Evolutionary conservation across 2,329 filamentous ascomycete species (phyloP), one percentile per base, ranked within the genome.

Genomic region (Pezicula neosporulosa): DNA sequence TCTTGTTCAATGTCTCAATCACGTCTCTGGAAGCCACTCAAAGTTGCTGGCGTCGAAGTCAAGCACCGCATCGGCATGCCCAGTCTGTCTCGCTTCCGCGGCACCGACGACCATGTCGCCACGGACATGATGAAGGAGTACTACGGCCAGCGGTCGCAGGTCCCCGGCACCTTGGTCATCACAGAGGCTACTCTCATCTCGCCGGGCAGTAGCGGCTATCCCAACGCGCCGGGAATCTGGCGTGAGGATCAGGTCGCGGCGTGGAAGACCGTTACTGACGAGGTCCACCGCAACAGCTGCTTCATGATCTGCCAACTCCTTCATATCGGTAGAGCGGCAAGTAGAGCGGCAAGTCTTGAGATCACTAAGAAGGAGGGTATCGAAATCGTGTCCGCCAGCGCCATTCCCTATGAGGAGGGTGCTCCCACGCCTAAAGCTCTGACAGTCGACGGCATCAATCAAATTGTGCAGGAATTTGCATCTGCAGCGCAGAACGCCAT

Each of bases 261-360:
- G 0, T 89, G 85, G 85, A 80, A 75, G 55, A 67, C 73, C 13
- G 69, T 88, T 42, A 83, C 79, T 2, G 76, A 81, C 28, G 79
- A 77, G 1, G 82, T 88, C 1, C 85, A 89, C 63, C 70, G 70
- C 21, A 84, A 83, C 58, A 79, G 78, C 4, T 77, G 73, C 28
- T 80, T 73, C 62, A 81, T 87, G 45, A 86, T 74, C 66, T 64
- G 75, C 1, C 86, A 89, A 62, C 70, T 89, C 0, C 86, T 81
- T 72, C 76, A 75, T 0, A 69, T 82, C 8, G 85, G 86, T 2
- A 78, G 85, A 3, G 74, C 76, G 3, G 78, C 78, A 0, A 65
- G 86, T 2, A 78, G 85, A 3, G 74, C 76, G 3, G 78, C 78
- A 0, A 65, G 71, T 50, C 21, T 38, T 10, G 47, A 56, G 21